These are phyloP conservation scores for Gleditsia sinensis DNA, from an alignment of 306 rosid species.

Conservation along the genomic window DNA sequence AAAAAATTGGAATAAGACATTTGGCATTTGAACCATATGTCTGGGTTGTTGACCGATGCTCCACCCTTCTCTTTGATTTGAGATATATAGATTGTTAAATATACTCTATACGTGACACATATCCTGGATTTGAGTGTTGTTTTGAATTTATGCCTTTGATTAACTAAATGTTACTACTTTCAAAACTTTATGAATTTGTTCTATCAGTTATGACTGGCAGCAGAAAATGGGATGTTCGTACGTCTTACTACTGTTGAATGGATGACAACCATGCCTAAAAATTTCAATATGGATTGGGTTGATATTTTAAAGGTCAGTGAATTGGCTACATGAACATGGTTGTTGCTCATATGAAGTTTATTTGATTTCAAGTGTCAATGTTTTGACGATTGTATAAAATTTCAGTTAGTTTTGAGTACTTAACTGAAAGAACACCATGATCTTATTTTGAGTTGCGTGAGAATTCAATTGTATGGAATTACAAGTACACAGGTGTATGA, in stretches of 20 bases:
- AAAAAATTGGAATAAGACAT: no score
- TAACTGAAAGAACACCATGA: slow-evolving; percentile 94
- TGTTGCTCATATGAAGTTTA: slow-evolving; percentile 16
- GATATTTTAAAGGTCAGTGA: slow-evolving; percentile 79
- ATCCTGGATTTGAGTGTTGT: no score
- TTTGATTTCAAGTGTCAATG: slow-evolving; percentile 4
- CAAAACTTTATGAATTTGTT: no score
- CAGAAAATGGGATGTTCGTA: slow-evolving; percentile 94
- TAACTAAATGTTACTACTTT: no score
- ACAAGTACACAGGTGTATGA: slow-evolving; percentile 80
- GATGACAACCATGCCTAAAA: slow-evolving; percentile 99
- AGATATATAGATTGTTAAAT: no score
- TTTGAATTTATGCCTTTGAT: no score
- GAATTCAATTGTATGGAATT: slow-evolving; percentile 86
- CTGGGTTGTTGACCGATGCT: no score
- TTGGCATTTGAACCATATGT: no score
- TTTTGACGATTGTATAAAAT: slow-evolving; percentile 26
- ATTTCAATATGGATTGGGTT: slow-evolving; percentile 90
- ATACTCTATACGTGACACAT: no score
- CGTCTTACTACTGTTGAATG: slow-evolving; percentile 79
- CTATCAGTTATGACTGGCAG: slow-evolving; percentile 99
- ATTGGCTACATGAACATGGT: slow-evolving; percentile 17
- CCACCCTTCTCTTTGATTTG: no score
- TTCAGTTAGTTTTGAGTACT: slow-evolving; percentile 94
- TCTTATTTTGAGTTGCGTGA: slow-evolving; percentile 91